phyloP scores from a whole-genome alignment of 2,329 filamentous ascomycete species.

The Byssochlamys sp. region DNA sequence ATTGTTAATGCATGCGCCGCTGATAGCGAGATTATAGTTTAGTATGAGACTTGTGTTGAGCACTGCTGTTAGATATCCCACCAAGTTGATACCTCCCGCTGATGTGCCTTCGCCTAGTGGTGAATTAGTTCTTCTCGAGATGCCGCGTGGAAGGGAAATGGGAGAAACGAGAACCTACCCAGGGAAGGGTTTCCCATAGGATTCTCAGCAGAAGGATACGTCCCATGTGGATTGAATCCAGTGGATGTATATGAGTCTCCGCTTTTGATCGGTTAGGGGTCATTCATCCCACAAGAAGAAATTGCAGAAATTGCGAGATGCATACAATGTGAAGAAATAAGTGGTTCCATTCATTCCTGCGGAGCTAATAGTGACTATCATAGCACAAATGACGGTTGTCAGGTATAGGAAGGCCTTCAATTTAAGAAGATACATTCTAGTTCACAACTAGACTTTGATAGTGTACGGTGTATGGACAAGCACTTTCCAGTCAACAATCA shows the following conservation, averaged over 20 bases:
- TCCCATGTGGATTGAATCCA: conserved; percentile 45
- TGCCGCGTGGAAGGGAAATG: background rate
- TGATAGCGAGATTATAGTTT: conserved; percentile 47
- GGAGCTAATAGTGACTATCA: background rate
- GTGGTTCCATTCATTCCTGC: background rate
- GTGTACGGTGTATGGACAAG: too few relatives aligned
- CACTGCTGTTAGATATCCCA: conserved; percentile 40
- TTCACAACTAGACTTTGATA: too few relatives aligned
- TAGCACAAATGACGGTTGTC: background rate
- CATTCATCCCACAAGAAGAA: background rate
- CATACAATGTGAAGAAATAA: background rate
- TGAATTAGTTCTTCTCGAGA: conserved; percentile 11
- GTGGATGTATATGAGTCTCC: conserved; percentile 54
- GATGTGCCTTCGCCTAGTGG: conserved; percentile 40
- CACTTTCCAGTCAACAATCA: too few relatives aligned
- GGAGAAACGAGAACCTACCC: conserved; percentile 9
- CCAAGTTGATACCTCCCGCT: conserved; percentile 44
- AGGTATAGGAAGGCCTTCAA: background rate
- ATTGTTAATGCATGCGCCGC: conserved; percentile 46
- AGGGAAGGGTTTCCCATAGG: conserved; percentile 52
- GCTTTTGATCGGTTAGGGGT: conserved; percentile 20
- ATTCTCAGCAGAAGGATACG: conserved; percentile 44
- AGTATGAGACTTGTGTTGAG: conserved; percentile 41
- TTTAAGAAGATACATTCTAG: background rate
- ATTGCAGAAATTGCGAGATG: background rate